Percentiles rank a stretch among this genome's conserved stretches.
Conservation (phyloP, 1,139 yeast species). For the Suhomyces atakaporum region DNA sequence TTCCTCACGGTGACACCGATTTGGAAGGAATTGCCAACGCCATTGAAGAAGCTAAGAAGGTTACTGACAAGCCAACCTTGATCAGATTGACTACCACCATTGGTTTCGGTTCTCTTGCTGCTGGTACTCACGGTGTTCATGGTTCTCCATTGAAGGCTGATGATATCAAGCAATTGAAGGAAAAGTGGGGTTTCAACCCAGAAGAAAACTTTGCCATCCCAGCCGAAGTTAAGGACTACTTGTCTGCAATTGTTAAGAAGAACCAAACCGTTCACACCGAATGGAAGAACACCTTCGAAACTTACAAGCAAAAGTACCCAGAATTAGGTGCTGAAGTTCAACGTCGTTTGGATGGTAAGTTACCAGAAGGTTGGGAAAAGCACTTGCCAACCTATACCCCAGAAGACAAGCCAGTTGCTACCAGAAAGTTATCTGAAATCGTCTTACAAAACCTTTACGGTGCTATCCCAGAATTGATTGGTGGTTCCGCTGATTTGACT, state of each 20-base stretch:
- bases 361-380: conserved; percentile 84
- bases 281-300: conserved; percentile 69
- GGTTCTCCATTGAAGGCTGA: conserved; percentile 97
- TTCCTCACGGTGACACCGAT: conserved; percentile 82
- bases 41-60: conserved; percentile 66
- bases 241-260: conserved; percentile 56
- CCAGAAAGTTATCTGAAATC: conserved; percentile 92
- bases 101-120: conserved; percentile 87
- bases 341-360: conserved; percentile 79
- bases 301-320: conserved; percentile 73
- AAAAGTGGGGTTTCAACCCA: conserved; percentile 87
- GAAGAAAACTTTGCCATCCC: conserved; percentile 78
- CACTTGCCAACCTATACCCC: conserved; percentile 79
- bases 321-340: conserved; percentile 75
- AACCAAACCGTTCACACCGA: conserved; percentile 64
- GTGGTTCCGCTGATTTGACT: conserved; percentile 99
- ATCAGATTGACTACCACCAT: conserved; percentile 88
- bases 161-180: conserved; percentile 86
- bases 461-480: conserved; percentile 83
- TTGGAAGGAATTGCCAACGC: conserved; percentile 72
- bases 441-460: conserved; percentile 67
- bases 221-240: conserved; percentile 76
- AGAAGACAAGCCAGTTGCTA: conserved; percentile 80
- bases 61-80: conserved; percentile 81
- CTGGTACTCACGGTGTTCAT: conserved; percentile 93